These are phyloP conservation scores for Globisporangium sylvaticum DNA, from an alignment of 352 stramenopile species.

Conservation along the genomic window DNA sequence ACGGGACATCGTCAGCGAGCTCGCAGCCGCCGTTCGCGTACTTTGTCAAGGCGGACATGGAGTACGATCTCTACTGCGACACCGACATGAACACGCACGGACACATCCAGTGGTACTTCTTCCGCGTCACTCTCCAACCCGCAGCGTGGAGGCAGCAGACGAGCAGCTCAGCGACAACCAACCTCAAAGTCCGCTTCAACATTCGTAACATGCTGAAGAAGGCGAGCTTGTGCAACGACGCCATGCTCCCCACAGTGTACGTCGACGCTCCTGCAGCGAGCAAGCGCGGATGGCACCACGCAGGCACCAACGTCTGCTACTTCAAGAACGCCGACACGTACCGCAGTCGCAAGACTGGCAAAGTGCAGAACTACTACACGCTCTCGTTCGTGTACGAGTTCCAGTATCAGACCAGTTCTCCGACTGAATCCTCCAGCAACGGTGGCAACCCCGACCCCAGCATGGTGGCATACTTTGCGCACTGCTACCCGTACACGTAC, in stretches of 20 bases:
- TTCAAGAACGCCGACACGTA: conserved; percentile 75
- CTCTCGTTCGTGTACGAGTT: conserved; percentile 81
- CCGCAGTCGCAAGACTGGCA: conserved; percentile 46
- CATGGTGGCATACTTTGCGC: conserved; percentile 63
- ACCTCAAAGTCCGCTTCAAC: conserved; percentile 72
- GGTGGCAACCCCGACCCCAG: background rate
- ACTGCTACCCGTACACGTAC: conserved; percentile 88
- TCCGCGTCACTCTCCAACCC: conserved; percentile 35
- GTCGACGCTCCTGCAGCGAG: conserved; percentile 22
- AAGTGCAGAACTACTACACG: conserved; percentile 56
- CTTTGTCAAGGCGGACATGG: conserved; percentile 51
- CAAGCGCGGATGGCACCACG: conserved; percentile 61
- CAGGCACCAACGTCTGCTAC: conserved; percentile 77
- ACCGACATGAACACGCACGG: conserved; percentile 66
- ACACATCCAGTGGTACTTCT: conserved; percentile 91
- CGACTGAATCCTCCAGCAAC: background rate
- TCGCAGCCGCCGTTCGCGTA: conserved; percentile 41
- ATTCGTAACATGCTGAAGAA: conserved; percentile 87
- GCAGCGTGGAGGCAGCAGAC: conserved; percentile 2
- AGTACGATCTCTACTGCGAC: conserved; percentile 79
- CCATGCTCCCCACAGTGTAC: conserved; percentile 82
- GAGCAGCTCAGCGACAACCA: conserved; percentile 6
- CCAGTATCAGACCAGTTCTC: background rate
- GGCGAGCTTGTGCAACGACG: conserved; percentile 82
- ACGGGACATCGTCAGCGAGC: background rate